A percentile compares a stretch with the other conserved stretches of the same genome.
These are phyloP conservation scores for Rhododendron vialii DNA, from an alignment of 148 eudicot species.

Conservation along the genomic window DNA sequence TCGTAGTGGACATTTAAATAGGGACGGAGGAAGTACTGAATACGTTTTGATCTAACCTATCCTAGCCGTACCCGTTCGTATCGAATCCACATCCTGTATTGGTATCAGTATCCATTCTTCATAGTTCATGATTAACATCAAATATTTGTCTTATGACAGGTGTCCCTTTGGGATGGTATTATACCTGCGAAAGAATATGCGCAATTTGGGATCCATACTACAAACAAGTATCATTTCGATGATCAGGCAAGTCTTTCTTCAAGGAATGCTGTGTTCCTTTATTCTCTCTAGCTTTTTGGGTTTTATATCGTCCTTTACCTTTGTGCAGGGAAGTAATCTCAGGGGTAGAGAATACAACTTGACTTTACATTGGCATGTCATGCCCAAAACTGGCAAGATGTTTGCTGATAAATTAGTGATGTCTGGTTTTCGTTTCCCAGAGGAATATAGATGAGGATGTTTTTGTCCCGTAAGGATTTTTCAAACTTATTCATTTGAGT, in stretches of 20 bases:
- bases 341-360: slow-evolving; percentile 75
- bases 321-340: slow-evolving; percentile 70
- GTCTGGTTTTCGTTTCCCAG: slow-evolving; percentile 71
- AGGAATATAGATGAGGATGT: slow-evolving; percentile 47
- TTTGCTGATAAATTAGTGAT: slow-evolving; percentile 66
- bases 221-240: slow-evolving; percentile 73
- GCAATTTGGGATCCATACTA: slow-evolving; percentile 49
- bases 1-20: no score
- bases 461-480: not conserved
- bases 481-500: not conserved
- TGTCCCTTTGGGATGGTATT: slow-evolving; percentile 91
- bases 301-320: not conserved
- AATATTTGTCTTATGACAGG: slow-evolving; percentile 27
- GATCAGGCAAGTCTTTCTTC: slow-evolving; percentile 55
- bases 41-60: not conserved
- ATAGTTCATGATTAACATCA: not conserved
- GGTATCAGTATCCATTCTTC: not conserved
- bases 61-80: not conserved
- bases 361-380: slow-evolving; percentile 95
- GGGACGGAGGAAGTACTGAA: no score
- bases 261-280: not conserved
- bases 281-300: not conserved
- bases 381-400: slow-evolving; percentile 99
- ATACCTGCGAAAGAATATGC: slow-evolving; percentile 75
- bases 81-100: not conserved